phyloP scores from a whole-genome alignment of 495 filamentous ascomycete genomes.

The Lichina pygmaea region DNA sequence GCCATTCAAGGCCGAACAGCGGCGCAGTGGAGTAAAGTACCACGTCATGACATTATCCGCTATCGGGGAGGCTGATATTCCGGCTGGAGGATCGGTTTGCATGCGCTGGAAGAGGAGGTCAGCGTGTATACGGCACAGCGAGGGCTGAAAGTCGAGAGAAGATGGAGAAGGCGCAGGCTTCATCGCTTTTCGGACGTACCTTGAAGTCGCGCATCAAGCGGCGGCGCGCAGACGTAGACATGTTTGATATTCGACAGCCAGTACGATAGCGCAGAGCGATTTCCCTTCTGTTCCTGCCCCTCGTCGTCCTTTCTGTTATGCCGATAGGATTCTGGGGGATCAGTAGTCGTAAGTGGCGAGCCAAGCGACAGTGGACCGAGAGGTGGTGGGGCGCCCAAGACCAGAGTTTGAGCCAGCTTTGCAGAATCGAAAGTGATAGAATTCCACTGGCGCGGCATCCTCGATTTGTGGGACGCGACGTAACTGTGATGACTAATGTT shows the following conservation, averaged over 20 bases:
- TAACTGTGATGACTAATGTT: no score
- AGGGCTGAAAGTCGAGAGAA: constrained; percentile 1
- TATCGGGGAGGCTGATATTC: constrained; percentile 87
- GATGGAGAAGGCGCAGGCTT: background rate
- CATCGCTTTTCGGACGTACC: constrained; percentile 22
- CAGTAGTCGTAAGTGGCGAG: no score
- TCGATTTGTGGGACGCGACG: no score
- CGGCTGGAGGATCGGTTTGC: constrained; percentile 95
- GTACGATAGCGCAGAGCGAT: background rate
- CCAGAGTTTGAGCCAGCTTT: no score
- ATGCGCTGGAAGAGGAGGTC: constrained; percentile 39
- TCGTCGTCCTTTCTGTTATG: no score
- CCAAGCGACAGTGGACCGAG: no score
- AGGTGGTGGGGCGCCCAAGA: no score
- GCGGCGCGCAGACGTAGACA: constrained; percentile 85
- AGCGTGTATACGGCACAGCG: constrained; percentile 6
- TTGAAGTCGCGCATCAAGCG: constrained; percentile 97
- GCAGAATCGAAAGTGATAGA: no score
- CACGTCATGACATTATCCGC: constrained; percentile 99
- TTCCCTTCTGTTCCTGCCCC: no score
- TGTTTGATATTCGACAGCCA: constrained; percentile 10
- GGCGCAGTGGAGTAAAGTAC: constrained; percentile 20
- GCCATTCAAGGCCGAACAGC: background rate
- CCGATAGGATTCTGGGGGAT: no score
- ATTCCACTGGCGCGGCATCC: no score